phyloP scores from a whole-genome alignment of 164 flowering plant species.

The Stephania japonica region DNA sequence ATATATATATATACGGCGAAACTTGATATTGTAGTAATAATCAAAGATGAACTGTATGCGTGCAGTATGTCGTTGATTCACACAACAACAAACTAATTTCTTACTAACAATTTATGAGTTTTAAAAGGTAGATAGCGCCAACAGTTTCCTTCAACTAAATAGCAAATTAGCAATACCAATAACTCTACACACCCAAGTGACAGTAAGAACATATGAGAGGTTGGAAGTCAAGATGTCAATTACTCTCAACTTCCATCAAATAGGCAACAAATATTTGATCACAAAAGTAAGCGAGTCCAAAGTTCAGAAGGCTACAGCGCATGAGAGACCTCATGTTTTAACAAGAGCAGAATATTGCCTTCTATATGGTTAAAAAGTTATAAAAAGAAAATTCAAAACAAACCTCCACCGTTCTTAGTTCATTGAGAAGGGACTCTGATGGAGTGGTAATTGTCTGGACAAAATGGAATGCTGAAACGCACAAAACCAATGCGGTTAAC shows the following conservation, averaged over 20 bases:
- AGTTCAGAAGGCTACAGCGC: background rate
- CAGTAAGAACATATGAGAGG: background rate
- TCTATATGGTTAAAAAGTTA: too few relatives aligned
- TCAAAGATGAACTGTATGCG: too few relatives aligned
- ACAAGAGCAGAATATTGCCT: too few relatives aligned
- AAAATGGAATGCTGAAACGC: slow-evolving; percentile 79
- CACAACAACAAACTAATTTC: too few relatives aligned
- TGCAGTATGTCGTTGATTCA: too few relatives aligned
- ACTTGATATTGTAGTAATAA: too few relatives aligned
- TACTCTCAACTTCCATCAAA: background rate
- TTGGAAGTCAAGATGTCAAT: background rate
- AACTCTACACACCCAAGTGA: background rate
- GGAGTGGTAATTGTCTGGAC: slow-evolving; percentile 75
- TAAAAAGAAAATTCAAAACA: slow-evolving; percentile 12
- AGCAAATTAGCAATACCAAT: background rate
- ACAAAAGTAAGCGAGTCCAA: background rate
- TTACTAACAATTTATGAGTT: background rate
- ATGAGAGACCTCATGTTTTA: too few relatives aligned
- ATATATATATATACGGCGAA: too few relatives aligned
- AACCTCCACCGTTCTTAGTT: slow-evolving; percentile 86
- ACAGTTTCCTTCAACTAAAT: background rate
- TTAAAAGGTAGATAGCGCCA: background rate
- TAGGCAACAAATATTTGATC: background rate
- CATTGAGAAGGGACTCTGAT: slow-evolving; percentile 89
- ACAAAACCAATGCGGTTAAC: slow-evolving; percentile 7